Percentiles rank a stretch among this genome's conserved stretches.
phyloP scores from a whole-genome alignment of 1,139 yeast species.

The Magnusiomyces suaveolens region DNA sequence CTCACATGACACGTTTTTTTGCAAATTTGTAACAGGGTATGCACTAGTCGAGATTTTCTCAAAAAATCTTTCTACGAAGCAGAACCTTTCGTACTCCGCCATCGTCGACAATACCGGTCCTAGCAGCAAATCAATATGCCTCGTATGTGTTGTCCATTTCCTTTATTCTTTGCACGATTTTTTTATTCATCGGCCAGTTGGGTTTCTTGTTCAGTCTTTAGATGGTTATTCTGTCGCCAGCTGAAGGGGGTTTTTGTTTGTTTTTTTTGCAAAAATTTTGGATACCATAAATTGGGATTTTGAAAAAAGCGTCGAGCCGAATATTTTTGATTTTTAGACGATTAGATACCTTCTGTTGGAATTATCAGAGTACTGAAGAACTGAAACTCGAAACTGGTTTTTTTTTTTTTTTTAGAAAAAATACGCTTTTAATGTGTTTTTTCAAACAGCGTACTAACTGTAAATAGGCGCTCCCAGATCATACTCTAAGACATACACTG shows the following conservation, averaged over 20 bases:
- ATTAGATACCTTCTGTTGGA: no score
- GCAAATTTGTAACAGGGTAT: background rate
- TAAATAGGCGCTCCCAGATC: conserved; percentile 61
- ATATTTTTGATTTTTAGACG: no score
- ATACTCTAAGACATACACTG: conserved; percentile 98
- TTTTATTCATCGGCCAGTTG: background rate
- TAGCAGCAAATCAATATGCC: conserved; percentile 16
- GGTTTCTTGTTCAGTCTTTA: background rate
- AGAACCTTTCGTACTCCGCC: conserved; percentile 13
- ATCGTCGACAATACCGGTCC: conserved; percentile 16
- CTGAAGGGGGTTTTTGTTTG: no score
- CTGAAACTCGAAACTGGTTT: background rate
- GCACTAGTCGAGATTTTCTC: background rate
- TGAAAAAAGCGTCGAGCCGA: no score
- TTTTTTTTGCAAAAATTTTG: no score
- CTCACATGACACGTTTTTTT: background rate
- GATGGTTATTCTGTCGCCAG: background rate
- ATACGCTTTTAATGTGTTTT: background rate
- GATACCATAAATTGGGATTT: no score
- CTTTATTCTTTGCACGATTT: no score
- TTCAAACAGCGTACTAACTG: background rate
- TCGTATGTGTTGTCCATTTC: conserved; percentile 10
- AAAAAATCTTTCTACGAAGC: background rate
- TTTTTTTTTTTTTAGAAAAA: no score
- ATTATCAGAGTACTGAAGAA: no score